Percentiles rank a stretch among this genome's conserved stretches.
These are phyloP conservation scores for Phytophthora pisi DNA, from an alignment of 352 stramenopile species.

Conservation along the genomic window DNA sequence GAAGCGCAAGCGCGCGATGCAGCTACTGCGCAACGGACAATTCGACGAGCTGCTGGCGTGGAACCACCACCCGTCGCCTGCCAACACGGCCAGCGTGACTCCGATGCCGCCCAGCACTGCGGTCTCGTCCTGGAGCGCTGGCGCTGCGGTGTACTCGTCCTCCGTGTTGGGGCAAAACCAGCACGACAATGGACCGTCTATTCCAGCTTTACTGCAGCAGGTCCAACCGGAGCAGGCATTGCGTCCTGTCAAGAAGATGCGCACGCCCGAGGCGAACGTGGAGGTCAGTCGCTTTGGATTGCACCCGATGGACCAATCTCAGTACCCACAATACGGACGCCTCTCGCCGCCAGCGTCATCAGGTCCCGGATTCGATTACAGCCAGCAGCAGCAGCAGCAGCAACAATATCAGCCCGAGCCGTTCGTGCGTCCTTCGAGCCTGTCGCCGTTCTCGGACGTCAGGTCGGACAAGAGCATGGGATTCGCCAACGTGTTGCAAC, in stretches of 20 bases:
- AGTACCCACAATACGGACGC: constrained; percentile 37
- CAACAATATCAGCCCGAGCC: constrained; percentile 30
- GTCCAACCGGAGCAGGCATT: constrained; percentile 30
- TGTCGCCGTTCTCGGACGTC: constrained; percentile 26
- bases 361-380: constrained; percentile 31
- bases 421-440: constrained; percentile 32
- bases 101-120: constrained; percentile 40
- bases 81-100: constrained; percentile 44
- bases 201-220: constrained; percentile 35
- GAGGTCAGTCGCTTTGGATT: constrained; percentile 33
- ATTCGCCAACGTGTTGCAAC: constrained; percentile 30
- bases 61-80: constrained; percentile 47
- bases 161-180: constrained; percentile 24
- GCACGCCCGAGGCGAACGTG: constrained; percentile 44
- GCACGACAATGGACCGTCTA: constrained; percentile 38
- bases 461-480: constrained; percentile 33
- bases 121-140: constrained; percentile 31
- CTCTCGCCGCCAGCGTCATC: constrained; percentile 29
- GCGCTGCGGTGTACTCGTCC: constrained; percentile 31
- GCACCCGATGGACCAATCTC: constrained; percentile 33
- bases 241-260: constrained; percentile 56
- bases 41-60: constrained; percentile 78
- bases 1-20: constrained; percentile 82
- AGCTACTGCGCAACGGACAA: constrained; percentile 79
- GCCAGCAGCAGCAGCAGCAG: constrained; percentile 32